Evolutionary conservation across 768 basidiomycete species (phyloP).

Genomic region (Kwoniella sp.): DNA sequence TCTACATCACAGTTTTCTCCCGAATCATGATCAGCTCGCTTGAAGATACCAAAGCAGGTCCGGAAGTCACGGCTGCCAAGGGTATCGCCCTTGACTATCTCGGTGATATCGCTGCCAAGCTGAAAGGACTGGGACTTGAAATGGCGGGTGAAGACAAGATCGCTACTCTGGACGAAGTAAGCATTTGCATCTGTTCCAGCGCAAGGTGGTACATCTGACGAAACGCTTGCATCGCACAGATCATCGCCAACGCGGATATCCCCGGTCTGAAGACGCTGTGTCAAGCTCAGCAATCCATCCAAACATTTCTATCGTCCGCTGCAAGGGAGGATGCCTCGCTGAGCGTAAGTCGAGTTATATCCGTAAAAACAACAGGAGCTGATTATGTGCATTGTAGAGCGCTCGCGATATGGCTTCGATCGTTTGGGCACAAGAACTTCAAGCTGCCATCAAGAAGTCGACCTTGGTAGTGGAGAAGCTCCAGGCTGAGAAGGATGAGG

Average conservation of each 20-base stretch:
- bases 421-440: slow-evolving; percentile 79
- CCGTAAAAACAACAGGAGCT: slow-evolving; percentile 34
- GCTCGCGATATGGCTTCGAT: slow-evolving; percentile 76
- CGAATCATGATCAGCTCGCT: slow-evolving; percentile 83
- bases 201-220: slow-evolving; percentile 54
- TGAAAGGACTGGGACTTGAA: slow-evolving; percentile 58
- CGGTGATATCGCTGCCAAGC: slow-evolving; percentile 83
- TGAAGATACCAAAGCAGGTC: slow-evolving; percentile 72
- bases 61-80: slow-evolving; percentile 82
- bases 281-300: slow-evolving; percentile 26
- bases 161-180: slow-evolving; percentile 71
- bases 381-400: slow-evolving; percentile 48
- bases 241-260: slow-evolving; percentile 32
- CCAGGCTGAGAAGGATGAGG: slow-evolving; percentile 51
- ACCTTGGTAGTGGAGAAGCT: slow-evolving; percentile 60
- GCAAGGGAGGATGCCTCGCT: slow-evolving; percentile 34
- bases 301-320: slow-evolving; percentile 24
- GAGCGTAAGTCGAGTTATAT: slow-evolving; percentile 22
- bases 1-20: slow-evolving; percentile 76
- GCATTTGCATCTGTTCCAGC: slow-evolving; percentile 56
- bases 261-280: slow-evolving; percentile 10
- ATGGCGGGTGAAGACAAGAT: slow-evolving; percentile 12
- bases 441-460: slow-evolving; percentile 66
- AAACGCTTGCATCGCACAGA: slow-evolving; percentile 7
- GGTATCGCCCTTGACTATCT: slow-evolving; percentile 89